Evolutionary conservation across 169 alveolate species (phyloP), one percentile per base, ranked within the genome.

Genomic region (Cryptosporidium xiaoi): DNA sequence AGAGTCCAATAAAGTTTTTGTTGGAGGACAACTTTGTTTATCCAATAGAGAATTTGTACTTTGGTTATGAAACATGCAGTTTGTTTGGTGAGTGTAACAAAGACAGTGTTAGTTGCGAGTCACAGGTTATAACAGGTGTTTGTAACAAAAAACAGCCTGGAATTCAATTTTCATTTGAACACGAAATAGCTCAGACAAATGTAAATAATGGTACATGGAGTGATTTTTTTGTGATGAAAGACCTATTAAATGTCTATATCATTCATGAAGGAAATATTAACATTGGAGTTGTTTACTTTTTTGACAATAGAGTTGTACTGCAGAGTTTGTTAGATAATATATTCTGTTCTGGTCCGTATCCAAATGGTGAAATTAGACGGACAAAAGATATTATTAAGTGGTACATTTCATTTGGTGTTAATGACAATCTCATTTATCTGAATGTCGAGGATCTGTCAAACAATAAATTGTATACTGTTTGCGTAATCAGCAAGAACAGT

Each of bases 171-270:
- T 29, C 51, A 29, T 24, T 69, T 12, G 67, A 55, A 18, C 55
- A 60, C 15, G 66, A 69, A 6, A 69, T 69, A 24, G 51, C 83
- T 12, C 66, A 69, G 20, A 69, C 68, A 18, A 51, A 69, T 29
- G 83, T 69, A 3, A 69, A 69, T 40, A 69, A 69, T 55, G 83
- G 83, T 51, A 69, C 83, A 3, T 69, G 83, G 83, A 53, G 29
- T 53, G 64, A 53, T n/a, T 53, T n/a, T 13, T 53, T 53, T 13
- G 29, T 53, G 64, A 53, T 53, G 20, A 20, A 53, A n/a, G 48
- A 62, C 2, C 16, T 62, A 27, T 15, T 62, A 27, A 62, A 33
- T 62, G 46, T 62, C 7, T 62, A 62, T 27, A 6, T 33, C 7
- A 62, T 62, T 24, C 15, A 31, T 1, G 31, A 24, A n/a, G 44